These are phyloP conservation scores for Crotalaria pallida DNA, from an alignment of 306 rosid genomes.

Conservation along the genomic window DNA sequence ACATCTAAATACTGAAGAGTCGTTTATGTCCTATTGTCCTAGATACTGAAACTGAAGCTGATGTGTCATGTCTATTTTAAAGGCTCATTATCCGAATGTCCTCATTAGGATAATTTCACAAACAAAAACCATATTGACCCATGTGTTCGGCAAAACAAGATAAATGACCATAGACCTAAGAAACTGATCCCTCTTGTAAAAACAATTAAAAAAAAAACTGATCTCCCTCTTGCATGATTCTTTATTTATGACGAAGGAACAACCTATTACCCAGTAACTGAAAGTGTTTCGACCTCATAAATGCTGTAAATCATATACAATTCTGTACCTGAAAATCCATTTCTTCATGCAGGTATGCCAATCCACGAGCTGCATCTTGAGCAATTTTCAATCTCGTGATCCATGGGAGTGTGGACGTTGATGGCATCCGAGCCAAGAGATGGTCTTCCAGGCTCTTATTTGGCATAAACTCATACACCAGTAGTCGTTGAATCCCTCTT, in stretches of 20 bases:
- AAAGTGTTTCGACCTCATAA: not conserved
- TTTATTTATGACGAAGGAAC: not conserved
- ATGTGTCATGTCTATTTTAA: no score
- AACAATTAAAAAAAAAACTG: no score
- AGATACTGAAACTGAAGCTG: not conserved
- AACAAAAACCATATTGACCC: not conserved
- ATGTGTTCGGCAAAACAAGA: not conserved
- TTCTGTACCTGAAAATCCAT: slow-evolving; percentile 89
- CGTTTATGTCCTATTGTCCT: no score
- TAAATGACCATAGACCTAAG: not conserved
- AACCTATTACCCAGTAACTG: not conserved
- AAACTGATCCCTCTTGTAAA: not conserved
- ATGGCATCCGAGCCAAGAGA: slow-evolving; percentile 63
- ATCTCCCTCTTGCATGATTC: not conserved
- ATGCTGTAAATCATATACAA: not conserved
- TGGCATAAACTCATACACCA: slow-evolving; percentile 85
- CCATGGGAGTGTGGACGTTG: slow-evolving; percentile 52
- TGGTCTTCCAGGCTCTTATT: slow-evolving; percentile 92
- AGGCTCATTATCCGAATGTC: not conserved
- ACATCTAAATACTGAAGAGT: no score
- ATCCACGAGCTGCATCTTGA: slow-evolving; percentile 88
- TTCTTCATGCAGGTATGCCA: slow-evolving; percentile 91
- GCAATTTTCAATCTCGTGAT: slow-evolving; percentile 63
- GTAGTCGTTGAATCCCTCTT: slow-evolving; percentile 91
- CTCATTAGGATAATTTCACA: not conserved